Conservation (phyloP, 345 rosid genomes). For the Physaria fendleri region DNA sequence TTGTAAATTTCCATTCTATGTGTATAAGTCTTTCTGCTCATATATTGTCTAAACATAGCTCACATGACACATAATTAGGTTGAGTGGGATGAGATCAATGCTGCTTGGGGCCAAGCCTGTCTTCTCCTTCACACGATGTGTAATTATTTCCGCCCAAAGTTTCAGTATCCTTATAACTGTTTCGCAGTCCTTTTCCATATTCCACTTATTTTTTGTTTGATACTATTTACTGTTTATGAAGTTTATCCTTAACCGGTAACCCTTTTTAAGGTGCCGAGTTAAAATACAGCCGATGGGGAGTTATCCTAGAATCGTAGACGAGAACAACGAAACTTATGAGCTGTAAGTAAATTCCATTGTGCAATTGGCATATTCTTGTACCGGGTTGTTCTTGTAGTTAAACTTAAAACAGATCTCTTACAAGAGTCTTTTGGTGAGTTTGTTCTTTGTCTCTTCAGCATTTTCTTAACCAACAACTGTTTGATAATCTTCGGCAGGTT, state of each 20-base stretch:
- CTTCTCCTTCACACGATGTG: conserved; percentile 98
- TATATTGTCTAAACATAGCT: not conserved
- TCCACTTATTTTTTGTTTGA: not conserved
- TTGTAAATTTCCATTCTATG: not conserved
- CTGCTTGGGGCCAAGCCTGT: conserved; percentile 99
- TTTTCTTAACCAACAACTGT: too few species aligned
- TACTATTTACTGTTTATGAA: not conserved
- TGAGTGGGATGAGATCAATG: conserved; percentile 99
- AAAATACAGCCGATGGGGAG: conserved; percentile 97
- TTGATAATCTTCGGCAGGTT: conserved; percentile 42
- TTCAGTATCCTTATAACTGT: conserved; percentile 71
- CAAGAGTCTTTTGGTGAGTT: too few species aligned
- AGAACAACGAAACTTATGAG: conserved; percentile 32
- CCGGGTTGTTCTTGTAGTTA: not conserved
- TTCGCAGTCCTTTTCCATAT: not conserved
- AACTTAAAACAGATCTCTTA: too few species aligned
- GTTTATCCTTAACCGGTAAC: conserved; percentile 38
- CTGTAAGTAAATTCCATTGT: conserved; percentile 24
- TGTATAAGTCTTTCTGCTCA: not conserved
- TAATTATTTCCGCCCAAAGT: conserved; percentile 82
- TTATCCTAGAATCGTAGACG: conserved; percentile 89
- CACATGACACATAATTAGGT: conserved; percentile 50
- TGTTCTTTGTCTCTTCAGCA: too few species aligned
- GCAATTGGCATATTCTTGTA: not conserved
- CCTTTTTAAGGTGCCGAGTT: conserved; percentile 56